Base-by-base conservation (phyloP, 2,329 filamentous ascomycete species). In the Chaetothyriales sp. region DNA sequence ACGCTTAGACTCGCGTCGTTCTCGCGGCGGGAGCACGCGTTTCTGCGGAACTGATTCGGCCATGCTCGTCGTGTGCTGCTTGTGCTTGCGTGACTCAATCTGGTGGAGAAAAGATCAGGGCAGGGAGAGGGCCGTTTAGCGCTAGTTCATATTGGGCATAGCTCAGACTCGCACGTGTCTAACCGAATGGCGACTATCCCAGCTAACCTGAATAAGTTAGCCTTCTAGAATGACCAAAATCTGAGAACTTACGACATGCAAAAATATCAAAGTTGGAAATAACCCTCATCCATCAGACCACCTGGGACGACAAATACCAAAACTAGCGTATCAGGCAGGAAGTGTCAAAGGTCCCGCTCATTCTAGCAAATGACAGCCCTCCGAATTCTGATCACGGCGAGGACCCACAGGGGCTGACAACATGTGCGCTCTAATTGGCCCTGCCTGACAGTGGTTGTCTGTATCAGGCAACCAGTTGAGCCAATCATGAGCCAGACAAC, bases 1-100 rank as follows among this genome's bases (percentile, higher is more conserved):
- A 61, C 66, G 61, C 59, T 71, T 72, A 45, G 68, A 63, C 60
- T 71, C 68, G 52, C 69, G 66, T 51, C 70, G 67, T 43, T 68
- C 67, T 53, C 69, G 67, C 36, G 69, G 57, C 7, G 69, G 66
- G 12, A 68, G 62, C 50, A 64, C 67, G 52, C 70, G 67, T 62
- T 70, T 72, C 56, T 70, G 66, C 9, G 65, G 67, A 65, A 70
- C 70, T 28, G 46, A 28, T 42, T 57, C 58, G 5, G 54, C 52
- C 55, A 60, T 58, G 50, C 15, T 44, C 39, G 43, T 39, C 6
- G 22, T 22, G 44, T 46, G 44, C 20, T 22, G 12, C 6, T 3
- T 22, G 44, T 46, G 44, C 20, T 22, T 46, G 12, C 44, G 15
- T 46, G 44, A 46, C 12, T 46, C 5, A 46, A 22, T 18, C n/a